A percentile compares a stretch with the other conserved stretches of the same genome.
Evolutionary conservation across 2,329 filamentous ascomycete species (phyloP).

Genomic region (Huntiella abstrusa): DNA sequence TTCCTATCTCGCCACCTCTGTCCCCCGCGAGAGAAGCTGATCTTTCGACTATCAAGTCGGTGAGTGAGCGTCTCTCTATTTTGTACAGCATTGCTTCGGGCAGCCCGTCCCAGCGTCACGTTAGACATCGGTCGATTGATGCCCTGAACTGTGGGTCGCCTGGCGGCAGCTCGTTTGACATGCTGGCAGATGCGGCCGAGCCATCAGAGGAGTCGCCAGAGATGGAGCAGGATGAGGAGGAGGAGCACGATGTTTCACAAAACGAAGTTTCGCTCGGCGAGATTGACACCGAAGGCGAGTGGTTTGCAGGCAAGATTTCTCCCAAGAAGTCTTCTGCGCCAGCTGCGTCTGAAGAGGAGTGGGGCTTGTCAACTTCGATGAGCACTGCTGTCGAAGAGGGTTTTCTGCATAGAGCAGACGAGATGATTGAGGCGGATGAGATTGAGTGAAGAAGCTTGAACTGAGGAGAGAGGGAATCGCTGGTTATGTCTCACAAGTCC

Average conservation of each 20-base stretch:
- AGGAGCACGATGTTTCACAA: conserved; percentile 20
- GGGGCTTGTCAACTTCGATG: conserved; percentile 1
- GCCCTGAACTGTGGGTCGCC: conserved; percentile 6
- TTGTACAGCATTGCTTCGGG: conserved; percentile 8
- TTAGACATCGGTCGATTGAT: conserved; percentile 9
- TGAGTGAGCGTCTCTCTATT: conserved; percentile 8
- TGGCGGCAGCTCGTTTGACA: conserved; percentile 11
- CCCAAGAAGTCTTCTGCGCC: conserved; percentile 15
- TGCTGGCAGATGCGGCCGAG: conserved; percentile 5
- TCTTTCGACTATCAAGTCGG: conserved; percentile 10
- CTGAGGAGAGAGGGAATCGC: too few species aligned
- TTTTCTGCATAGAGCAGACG: neutral
- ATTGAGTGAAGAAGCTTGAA: neutral
- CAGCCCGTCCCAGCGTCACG: conserved; percentile 3
- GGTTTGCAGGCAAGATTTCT: conserved; percentile 57
- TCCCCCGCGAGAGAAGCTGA: conserved; percentile 24
- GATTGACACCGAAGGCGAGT: conserved; percentile 87
- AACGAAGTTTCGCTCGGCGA: conserved; percentile 77
- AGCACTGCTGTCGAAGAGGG: conserved; percentile 2
- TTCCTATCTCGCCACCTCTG: conserved; percentile 68
- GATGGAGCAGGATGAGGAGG: conserved; percentile 13
- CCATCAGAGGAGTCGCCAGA: neutral
- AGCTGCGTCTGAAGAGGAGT: conserved; percentile 39
- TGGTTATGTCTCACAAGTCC: too few species aligned
- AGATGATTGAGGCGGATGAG: too few species aligned